Evolutionary conservation across 2,329 filamentous ascomycete species (phyloP), one percentile per base, ranked within the genome.

Genomic region (Diaporthe australafricana): DNA sequence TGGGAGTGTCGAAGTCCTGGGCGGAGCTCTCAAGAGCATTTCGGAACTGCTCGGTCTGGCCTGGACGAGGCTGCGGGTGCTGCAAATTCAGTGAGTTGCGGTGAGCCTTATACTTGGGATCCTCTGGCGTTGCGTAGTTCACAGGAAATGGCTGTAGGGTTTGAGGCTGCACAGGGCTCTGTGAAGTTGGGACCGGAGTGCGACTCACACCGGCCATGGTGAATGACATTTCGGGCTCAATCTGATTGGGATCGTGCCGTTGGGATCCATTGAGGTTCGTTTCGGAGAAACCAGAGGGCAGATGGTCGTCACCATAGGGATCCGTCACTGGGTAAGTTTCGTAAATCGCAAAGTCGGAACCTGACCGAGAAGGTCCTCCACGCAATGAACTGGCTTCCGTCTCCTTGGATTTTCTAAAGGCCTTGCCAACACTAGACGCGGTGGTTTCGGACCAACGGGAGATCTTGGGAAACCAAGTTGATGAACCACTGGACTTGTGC

Each of bases 391-490:
- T 90, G 81, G 82, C 91, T 83, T 85, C 92, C 81, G 86, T 91
- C 53, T 88, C 86, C 77, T 88, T 89, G 79, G 90, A 94, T 77
- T 89, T 90, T 50, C 92, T 90, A 80, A 95, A 93, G 50, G 92
- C 93, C 76, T 93, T 92, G 55, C 94, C 92, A 53, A 95, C 91
- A 73, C 94, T 97, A 0, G 95, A 98, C 5, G 95, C 90, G 0
- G 96, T 99, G 2, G 96, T 98, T 83, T 97, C 96, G 0, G 96
- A 98, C 96, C 96, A 99, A 53, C 96, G 90, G 7, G 96, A 98
- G 74, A 98, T 95, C 84, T 97, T 98, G 30, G 95, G 95, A 74
- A 97, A 93, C 86, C 90, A 91, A 66, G 89, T 86, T 0, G 93
- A 94, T 0, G 94, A 96, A 71, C 91, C 91, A 79, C 89, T 93